A percentile compares a stretch with the other conserved stretches of the same genome.
Evolutionary conservation across 2,329 filamentous ascomycete species (phyloP).

Genomic region (Cladophialophora exuberans): DNA sequence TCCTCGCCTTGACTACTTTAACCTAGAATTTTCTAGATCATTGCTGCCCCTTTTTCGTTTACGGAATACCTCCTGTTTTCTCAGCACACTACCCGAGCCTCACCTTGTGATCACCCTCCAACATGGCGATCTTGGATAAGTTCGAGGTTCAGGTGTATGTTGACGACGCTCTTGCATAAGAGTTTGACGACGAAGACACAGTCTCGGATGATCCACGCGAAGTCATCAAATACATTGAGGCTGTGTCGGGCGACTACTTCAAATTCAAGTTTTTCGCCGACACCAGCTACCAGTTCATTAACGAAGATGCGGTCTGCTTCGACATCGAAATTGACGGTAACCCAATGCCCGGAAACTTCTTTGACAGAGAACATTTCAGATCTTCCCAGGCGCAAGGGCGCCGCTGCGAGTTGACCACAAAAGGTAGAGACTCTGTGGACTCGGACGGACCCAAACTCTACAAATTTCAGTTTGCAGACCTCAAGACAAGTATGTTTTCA

Average conservation of each 20-base stretch:
- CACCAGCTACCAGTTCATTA: not conserved
- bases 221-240: slow-evolving; percentile 30
- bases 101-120: not conserved
- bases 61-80: not conserved
- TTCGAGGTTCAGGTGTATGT: slow-evolving; percentile 14
- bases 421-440: slow-evolving; percentile 16
- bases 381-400: not conserved
- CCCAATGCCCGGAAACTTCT: not conserved
- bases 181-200: slow-evolving; percentile 32
- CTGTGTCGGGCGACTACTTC: slow-evolving; percentile 12
- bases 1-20: no score
- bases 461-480: slow-evolving; percentile 31
- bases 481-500: slow-evolving; percentile 12
- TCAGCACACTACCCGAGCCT: not conserved
- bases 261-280: slow-evolving; percentile 17
- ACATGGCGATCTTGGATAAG: slow-evolving; percentile 3
- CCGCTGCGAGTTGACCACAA: not conserved
- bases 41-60: not conserved
- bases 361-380: not conserved
- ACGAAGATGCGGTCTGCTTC: slow-evolving; percentile 34
- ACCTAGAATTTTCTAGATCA: no score
- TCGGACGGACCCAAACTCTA: not conserved
- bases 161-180: slow-evolving; percentile 29
- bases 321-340: slow-evolving; percentile 12
- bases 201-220: not conserved